A percentile compares a stretch with the other conserved stretches of the same genome.
These are phyloP conservation scores for Tanacetum coccineum DNA, from an alignment of 129 eudicot species.

Conservation along the genomic window DNA sequence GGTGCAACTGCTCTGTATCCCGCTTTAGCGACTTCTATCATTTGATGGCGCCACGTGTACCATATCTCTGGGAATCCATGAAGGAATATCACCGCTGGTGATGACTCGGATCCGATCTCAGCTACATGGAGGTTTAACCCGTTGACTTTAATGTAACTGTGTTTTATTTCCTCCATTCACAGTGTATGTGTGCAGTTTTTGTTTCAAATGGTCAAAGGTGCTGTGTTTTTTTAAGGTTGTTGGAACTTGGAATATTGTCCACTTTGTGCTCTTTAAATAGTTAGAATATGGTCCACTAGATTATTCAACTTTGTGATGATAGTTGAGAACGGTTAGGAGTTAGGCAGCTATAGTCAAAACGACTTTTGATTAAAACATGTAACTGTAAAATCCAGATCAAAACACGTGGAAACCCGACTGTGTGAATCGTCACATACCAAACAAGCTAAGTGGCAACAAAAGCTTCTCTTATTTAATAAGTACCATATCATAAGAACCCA, in stretches of 20 bases:
- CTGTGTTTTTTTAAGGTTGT: neutral
- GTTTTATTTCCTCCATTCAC: constrained; percentile 38
- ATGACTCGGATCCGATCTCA: constrained; percentile 29
- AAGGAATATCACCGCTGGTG: constrained; percentile 32
- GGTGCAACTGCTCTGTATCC: constrained; percentile 41
- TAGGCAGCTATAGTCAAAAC: too few relatives aligned
- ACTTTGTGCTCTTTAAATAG: too few relatives aligned
- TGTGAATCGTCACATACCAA: neutral
- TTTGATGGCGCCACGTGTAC: constrained; percentile 56
- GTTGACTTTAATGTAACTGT: constrained; percentile 28
- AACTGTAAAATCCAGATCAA: too few relatives aligned
- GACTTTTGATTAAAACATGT: too few relatives aligned
- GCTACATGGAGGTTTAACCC: constrained; percentile 45
- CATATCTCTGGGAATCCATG: constrained; percentile 52
- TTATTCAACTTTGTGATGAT: too few relatives aligned
- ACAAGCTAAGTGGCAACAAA: neutral
- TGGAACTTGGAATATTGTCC: neutral
- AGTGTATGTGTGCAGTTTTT: neutral
- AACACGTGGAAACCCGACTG: too few relatives aligned
- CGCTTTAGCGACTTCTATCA: constrained; percentile 40
- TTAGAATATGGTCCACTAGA: too few relatives aligned
- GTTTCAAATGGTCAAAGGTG: too few relatives aligned
- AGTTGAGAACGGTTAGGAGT: too few relatives aligned
- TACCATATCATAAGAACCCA: neutral
- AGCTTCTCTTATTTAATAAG: neutral